A percentile compares a stretch with the other conserved stretches of the same genome.
These are phyloP conservation scores for Pseudofabraea citricarpa DNA, from an alignment of 2,329 filamentous ascomycete genomes.

Conservation along the genomic window DNA sequence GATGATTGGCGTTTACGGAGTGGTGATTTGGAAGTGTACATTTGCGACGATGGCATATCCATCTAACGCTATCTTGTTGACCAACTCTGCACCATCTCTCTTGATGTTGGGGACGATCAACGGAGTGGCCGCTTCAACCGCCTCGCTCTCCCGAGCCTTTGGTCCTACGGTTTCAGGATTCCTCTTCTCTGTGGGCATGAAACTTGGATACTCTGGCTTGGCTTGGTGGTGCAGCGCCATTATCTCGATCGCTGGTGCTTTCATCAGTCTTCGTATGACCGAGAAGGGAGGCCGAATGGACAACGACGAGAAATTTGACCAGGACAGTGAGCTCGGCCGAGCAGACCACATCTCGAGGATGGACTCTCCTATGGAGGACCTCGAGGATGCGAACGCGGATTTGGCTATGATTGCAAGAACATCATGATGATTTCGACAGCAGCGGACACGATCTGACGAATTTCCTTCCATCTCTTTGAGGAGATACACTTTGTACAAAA, in stretches of 20 bases:
- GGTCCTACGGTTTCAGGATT: conserved; percentile 85
- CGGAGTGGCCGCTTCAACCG: conserved; percentile 84
- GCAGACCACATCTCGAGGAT: conserved; percentile 20
- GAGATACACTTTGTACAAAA: neutral
- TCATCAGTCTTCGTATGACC: conserved; percentile 71
- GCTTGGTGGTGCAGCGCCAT: conserved; percentile 89
- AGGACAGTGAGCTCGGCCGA: conserved; percentile 20
- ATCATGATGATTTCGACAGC: neutral
- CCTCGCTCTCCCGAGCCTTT: conserved; percentile 81
- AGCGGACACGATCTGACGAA: neutral
- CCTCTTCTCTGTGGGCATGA: conserved; percentile 75
- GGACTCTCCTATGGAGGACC: conserved; percentile 16
- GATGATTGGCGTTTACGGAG: conserved; percentile 68
- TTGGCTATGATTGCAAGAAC: conserved; percentile 1
- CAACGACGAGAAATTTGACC: conserved; percentile 23
- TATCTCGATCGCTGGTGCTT: conserved; percentile 69
- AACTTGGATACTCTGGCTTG: conserved; percentile 77
- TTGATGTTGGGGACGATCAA: conserved; percentile 88
- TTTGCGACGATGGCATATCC: conserved; percentile 90
- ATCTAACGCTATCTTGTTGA: conserved; percentile 80
- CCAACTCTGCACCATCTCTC: conserved; percentile 80
- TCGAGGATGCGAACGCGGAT: conserved; percentile 1
- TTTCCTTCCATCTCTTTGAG: neutral
- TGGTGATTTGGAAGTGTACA: conserved; percentile 89
- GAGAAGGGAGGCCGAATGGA: conserved; percentile 40